phyloP scores from a whole-genome alignment of 306 rosid species.

The Glycine latifolia region DNA sequence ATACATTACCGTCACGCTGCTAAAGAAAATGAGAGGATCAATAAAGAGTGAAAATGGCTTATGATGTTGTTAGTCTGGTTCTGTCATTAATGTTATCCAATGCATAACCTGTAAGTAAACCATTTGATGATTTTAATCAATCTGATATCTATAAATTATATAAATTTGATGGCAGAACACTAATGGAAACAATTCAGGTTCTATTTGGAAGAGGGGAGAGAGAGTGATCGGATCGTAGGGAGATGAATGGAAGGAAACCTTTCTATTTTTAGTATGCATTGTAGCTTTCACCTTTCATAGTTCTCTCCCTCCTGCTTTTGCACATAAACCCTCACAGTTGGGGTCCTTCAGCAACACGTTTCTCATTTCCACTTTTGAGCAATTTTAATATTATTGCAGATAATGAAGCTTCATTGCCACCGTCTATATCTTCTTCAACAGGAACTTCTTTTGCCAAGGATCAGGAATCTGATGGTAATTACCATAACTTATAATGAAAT shows the following conservation, averaged over 20 bases:
- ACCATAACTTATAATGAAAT: conserved; percentile 14
- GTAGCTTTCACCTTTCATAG: conserved; percentile 12
- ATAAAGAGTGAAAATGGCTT: conserved; percentile 20
- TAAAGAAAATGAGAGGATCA: neutral
- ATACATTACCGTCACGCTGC: neutral
- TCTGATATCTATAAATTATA: neutral
- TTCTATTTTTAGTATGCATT: neutral
- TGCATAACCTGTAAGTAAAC: neutral
- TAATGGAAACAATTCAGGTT: conserved; percentile 22
- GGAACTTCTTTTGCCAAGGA: conserved; percentile 66
- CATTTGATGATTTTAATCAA: neutral
- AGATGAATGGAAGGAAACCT: neutral
- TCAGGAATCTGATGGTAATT: conserved; percentile 70
- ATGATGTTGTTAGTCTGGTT: neutral
- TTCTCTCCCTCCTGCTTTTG: neutral
- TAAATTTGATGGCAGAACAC: conserved; percentile 24
- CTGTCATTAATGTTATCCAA: conserved; percentile 14
- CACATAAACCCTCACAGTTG: conserved; percentile 17
- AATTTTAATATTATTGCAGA: conserved; percentile 58
- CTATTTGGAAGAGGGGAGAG: conserved; percentile 27
- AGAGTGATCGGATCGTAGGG: neutral
- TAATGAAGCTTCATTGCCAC: conserved; percentile 59
- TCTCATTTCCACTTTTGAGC: conserved; percentile 14
- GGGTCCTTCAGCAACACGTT: conserved; percentile 21
- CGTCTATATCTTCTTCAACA: conserved; percentile 58